Percentiles rank a stretch among this genome's conserved stretches.
Evolutionary conservation across 495 filamentous ascomycete species (phyloP).

Genomic region (Talaromyces borbonicus): DNA sequence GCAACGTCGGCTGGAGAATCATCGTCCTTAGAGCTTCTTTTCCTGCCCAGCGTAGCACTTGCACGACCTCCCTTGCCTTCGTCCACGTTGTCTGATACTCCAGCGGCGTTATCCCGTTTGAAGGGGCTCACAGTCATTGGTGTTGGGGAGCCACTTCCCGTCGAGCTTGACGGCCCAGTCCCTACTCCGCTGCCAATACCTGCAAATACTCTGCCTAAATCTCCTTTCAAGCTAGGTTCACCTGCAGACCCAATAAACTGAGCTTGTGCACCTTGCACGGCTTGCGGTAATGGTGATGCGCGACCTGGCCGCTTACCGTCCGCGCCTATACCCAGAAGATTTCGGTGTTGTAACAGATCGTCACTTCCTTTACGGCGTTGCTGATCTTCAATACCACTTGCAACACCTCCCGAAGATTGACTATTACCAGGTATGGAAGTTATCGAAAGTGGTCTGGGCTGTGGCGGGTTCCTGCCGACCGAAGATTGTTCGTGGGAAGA

Average conservation of each 20-base stretch:
- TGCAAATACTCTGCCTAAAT: slow-evolving; percentile 84
- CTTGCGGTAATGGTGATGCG: slow-evolving; percentile 78
- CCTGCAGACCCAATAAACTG: slow-evolving; percentile 62
- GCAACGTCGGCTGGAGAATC: slow-evolving; percentile 49
- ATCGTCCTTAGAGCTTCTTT: slow-evolving; percentile 44
- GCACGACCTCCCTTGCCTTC: slow-evolving; percentile 33
- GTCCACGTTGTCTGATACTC: slow-evolving; percentile 27
- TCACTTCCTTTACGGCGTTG: slow-evolving; percentile 49
- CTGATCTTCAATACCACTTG: slow-evolving; percentile 24
- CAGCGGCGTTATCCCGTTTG: slow-evolving; percentile 32
- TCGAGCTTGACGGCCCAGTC: slow-evolving; percentile 36
- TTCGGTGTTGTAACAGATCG: slow-evolving; percentile 37
- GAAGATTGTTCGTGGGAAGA: slow-evolving; percentile 27
- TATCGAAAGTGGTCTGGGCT: slow-evolving; percentile 20
- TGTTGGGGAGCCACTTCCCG: slow-evolving; percentile 43
- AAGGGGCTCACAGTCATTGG: slow-evolving; percentile 48
- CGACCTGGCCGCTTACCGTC: slow-evolving; percentile 40
- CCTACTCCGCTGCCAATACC: slow-evolving; percentile 82
- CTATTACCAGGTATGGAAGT: slow-evolving; percentile 15
- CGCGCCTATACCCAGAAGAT: slow-evolving; percentile 32
- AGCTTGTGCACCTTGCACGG: slow-evolving; percentile 83
- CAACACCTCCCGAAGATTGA: slow-evolving; percentile 13
- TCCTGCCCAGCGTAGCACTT: slow-evolving; percentile 46
- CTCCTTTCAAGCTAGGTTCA: slow-evolving; percentile 80
- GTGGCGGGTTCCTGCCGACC: slow-evolving; percentile 23